Percentiles rank a stretch among this genome's conserved stretches.
These are phyloP conservation scores for Blastocystis hominis DNA, from an alignment of 352 stramenopile species.

Conservation along the genomic window DNA sequence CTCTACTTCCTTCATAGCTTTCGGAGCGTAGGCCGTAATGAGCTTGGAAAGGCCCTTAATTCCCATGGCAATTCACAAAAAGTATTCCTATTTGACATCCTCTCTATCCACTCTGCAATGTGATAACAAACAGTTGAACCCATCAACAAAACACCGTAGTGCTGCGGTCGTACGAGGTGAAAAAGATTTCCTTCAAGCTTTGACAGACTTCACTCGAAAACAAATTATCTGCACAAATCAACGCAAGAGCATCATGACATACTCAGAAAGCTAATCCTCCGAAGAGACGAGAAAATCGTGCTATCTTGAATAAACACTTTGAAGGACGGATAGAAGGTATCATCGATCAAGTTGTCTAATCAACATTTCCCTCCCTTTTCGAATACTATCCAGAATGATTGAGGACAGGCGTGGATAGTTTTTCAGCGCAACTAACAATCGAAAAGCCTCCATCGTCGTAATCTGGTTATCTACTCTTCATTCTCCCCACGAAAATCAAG, in stretches of 20 bases:
- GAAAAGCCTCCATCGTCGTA: slow-evolving; percentile 22
- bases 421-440: slow-evolving; percentile 5
- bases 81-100: no score
- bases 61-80: slow-evolving; percentile 74
- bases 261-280: slow-evolving; percentile 22
- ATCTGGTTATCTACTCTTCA: slow-evolving; percentile 7
- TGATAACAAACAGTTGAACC: neutral
- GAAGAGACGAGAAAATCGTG: neutral
- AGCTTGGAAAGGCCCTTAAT: slow-evolving; percentile 98
- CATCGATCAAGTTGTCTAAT: slow-evolving; percentile 2
- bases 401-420: slow-evolving; percentile 30
- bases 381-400: neutral
- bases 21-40: slow-evolving; percentile 86
- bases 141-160: slow-evolving; percentile 27
- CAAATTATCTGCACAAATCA: neutral
- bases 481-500: neutral
- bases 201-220: neutral
- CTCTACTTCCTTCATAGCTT: slow-evolving; percentile 78
- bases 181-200: slow-evolving; percentile 33
- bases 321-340: slow-evolving; percentile 1
- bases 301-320: slow-evolving; percentile 49
- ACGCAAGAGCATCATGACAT: neutral
- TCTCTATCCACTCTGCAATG: no score
- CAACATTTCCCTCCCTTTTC: neutral
- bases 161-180: slow-evolving; percentile 20